These are phyloP conservation scores for Leccinum aurantiacum DNA, from an alignment of 768 basidiomycete genomes.

Conservation along the genomic window DNA sequence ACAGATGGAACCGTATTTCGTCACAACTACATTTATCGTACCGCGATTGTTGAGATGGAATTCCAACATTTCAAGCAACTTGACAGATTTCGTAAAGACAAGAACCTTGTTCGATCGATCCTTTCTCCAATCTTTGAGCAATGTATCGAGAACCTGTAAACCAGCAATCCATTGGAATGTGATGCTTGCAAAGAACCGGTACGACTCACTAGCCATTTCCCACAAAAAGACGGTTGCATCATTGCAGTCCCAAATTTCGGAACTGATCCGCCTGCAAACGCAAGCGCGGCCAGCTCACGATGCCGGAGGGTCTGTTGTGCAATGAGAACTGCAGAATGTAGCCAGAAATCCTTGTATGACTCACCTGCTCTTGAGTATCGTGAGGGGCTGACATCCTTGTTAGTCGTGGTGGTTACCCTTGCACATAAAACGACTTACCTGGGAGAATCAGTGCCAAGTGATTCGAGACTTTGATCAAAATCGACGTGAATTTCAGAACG, in stretches of 20 bases:
- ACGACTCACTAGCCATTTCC: conserved; percentile 82
- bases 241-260: conserved; percentile 66
- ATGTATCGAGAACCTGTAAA: conserved; percentile 62
- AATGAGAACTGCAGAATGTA: neutral
- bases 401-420: neutral
- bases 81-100: conserved; percentile 92
- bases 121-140: conserved; percentile 67
- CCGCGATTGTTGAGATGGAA: conserved; percentile 64
- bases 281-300: conserved; percentile 57
- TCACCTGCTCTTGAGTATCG: conserved; percentile 69
- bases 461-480: conserved; percentile 87
- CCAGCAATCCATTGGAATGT: neutral
- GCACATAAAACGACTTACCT: conserved; percentile 40
- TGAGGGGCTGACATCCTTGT: conserved; percentile 49
- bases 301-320: conserved; percentile 47
- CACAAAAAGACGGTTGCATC: conserved; percentile 67
- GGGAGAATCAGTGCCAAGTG: conserved; percentile 87
- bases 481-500: conserved; percentile 74
- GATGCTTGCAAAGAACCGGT: neutral
- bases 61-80: conserved; percentile 82
- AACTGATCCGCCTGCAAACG: conserved; percentile 55
- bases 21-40: conserved; percentile 23
- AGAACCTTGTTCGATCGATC: conserved; percentile 81
- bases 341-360: neutral
- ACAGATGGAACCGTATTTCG: neutral